A percentile compares a stretch with the other conserved stretches of the same genome.
Conservation (phyloP, 768 basidiomycete genomes). For the Calocybe cyanea region DNA sequence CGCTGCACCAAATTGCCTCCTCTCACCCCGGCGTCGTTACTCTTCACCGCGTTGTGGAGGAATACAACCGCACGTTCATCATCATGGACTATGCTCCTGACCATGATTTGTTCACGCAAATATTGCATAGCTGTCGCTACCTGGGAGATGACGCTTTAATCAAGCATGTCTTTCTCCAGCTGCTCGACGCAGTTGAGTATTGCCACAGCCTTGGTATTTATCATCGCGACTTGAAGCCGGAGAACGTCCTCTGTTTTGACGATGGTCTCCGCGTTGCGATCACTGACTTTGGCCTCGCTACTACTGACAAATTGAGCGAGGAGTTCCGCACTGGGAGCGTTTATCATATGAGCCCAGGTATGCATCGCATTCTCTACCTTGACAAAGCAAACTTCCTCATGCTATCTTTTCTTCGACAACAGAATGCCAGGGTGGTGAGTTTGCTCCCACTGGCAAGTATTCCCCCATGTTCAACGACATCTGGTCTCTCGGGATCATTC, state of each 20-base stretch:
- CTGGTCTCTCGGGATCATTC: conserved; percentile 95
- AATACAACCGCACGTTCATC: conserved; percentile 78
- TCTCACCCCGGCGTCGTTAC: conserved; percentile 82
- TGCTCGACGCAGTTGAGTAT: conserved; percentile 91
- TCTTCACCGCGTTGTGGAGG: conserved; percentile 85
- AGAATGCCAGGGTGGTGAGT: conserved; percentile 88
- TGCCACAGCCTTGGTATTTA: conserved; percentile 91
- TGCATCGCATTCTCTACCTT: conserved; percentile 11
- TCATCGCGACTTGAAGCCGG: conserved; percentile 97
- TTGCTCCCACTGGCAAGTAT: conserved; percentile 66
- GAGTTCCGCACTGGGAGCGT: conserved; percentile 95
- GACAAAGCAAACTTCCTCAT: not conserved
- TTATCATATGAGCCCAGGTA: conserved; percentile 96
- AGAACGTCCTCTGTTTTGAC: conserved; percentile 89
- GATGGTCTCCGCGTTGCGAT: conserved; percentile 76
- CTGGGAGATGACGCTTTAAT: conserved; percentile 83
- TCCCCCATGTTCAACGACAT: conserved; percentile 89
- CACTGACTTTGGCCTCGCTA: conserved; percentile 95
- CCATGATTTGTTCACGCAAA: conserved; percentile 92
- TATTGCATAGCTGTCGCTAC: conserved; percentile 73
- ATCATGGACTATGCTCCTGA: conserved; percentile 92
- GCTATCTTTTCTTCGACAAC: conserved; percentile 13
- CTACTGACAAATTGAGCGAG: conserved; percentile 77
- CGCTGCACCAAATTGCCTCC: conserved; percentile 71
- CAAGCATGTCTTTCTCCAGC: conserved; percentile 87